Conservation (phyloP, 106 monocot genomes). For the Vanilla planifolia region DNA sequence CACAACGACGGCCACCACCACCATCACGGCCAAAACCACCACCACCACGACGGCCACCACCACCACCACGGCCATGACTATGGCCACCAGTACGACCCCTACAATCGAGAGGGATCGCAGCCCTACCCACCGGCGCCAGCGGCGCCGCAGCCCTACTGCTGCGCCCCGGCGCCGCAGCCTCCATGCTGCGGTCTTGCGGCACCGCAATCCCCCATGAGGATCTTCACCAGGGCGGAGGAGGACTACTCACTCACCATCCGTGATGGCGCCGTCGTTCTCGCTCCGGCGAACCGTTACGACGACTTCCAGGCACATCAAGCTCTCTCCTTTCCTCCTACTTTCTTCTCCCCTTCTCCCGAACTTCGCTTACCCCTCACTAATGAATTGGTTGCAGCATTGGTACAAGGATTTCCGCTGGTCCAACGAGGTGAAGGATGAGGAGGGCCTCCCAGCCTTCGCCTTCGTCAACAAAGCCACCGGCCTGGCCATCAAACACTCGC, state of each 20-base stretch:
- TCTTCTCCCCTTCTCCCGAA: not conserved
- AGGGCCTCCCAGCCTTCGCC: constrained; percentile 1
- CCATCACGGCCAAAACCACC: no score
- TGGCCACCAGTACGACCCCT: no score
- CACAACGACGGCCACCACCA: no score
- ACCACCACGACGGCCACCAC: no score
- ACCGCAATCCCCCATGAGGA: constrained; percentile 30
- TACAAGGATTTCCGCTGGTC: constrained; percentile 8
- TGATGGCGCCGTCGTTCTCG: constrained; percentile 50
- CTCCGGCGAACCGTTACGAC: constrained; percentile 39
- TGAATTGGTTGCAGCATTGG: constrained; percentile 18
- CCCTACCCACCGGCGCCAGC: not conserved
- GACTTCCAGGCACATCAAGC: constrained; percentile 29
- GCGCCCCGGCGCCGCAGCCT: not conserved
- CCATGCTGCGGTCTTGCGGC: not conserved
- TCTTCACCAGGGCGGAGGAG: constrained; percentile 42
- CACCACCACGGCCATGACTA: no score
- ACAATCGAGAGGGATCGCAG: no score
- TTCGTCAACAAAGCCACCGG: constrained; percentile 9
- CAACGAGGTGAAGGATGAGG: constrained; percentile 10
- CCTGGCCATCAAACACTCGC: constrained; percentile 5
- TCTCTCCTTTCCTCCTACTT: not conserved
- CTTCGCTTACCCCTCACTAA: not conserved
- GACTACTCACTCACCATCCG: constrained; percentile 53
- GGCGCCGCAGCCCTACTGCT: not conserved